Percentiles rank a stretch among this genome's conserved stretches.
Evolutionary conservation across 164 flowering plant genomes (phyloP).

Genomic region (Magnolia kwangsiensis): DNA sequence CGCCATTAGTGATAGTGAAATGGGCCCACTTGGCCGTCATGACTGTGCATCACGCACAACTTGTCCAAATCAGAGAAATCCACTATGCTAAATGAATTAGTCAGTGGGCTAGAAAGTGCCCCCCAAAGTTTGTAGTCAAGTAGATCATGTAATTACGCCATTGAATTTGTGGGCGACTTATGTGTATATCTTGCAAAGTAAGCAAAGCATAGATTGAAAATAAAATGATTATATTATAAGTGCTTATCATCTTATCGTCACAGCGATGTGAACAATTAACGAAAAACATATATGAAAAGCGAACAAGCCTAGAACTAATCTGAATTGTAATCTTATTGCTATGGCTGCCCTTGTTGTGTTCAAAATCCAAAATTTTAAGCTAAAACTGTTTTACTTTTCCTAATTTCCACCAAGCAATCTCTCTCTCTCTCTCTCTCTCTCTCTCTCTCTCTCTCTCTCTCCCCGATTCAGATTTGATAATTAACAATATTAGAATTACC

Average conservation of each 20-base stretch:
- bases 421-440: too few species aligned
- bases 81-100: not conserved
- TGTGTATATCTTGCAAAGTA: not conserved
- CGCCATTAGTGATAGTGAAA: not conserved
- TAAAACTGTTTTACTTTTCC: too few species aligned
- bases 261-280: too few species aligned
- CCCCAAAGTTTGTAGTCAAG: not conserved
- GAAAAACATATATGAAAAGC: too few species aligned
- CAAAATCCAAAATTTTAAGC: too few species aligned
- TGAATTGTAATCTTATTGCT: too few species aligned
- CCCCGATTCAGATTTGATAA: too few species aligned
- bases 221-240: not conserved
- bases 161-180: not conserved
- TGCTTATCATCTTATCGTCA: not conserved
- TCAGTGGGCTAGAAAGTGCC: not conserved
- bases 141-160: not conserved
- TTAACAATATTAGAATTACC: too few species aligned
- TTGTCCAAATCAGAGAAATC: not conserved
- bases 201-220: not conserved
- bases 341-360: too few species aligned
- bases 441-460: too few species aligned
- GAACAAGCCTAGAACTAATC: too few species aligned
- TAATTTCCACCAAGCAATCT: too few species aligned
- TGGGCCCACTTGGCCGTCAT: not conserved
- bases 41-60: not conserved